These are phyloP conservation scores for Lichina pygmaea DNA, from an alignment of 495 filamentous ascomycete genomes.

Conservation along the genomic window DNA sequence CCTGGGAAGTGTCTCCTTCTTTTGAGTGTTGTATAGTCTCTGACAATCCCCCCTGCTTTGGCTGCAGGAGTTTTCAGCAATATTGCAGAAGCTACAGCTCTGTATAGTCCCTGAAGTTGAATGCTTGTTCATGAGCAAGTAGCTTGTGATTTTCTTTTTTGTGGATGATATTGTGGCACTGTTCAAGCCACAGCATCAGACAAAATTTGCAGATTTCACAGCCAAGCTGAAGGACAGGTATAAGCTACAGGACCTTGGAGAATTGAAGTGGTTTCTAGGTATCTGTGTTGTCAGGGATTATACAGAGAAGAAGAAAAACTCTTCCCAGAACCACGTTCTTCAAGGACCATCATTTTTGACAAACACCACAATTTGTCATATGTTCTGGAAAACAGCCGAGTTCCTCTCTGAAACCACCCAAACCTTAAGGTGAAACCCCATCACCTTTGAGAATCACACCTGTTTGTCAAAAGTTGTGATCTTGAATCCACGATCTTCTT, in stretches of 20 bases:
- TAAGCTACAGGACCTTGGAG: not conserved
- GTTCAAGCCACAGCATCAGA: not conserved
- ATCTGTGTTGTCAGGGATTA: not conserved
- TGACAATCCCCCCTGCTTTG: conserved; percentile 6
- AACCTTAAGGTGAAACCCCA: too few relatives aligned
- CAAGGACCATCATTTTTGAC: too few relatives aligned
- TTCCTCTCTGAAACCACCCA: too few relatives aligned
- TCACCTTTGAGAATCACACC: too few relatives aligned
- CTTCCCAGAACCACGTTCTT: too few relatives aligned
- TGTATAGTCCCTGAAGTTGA: conserved; percentile 4
- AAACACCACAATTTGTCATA: too few relatives aligned
- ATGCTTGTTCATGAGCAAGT: conserved; percentile 5
- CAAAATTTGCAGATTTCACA: not conserved
- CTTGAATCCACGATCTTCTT: too few relatives aligned
- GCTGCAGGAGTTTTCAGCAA: conserved; percentile 6
- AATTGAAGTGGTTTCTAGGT: not conserved
- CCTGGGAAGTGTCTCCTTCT: not conserved
- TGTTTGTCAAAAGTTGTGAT: too few relatives aligned
- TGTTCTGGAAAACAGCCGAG: too few relatives aligned
- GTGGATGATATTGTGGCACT: conserved; percentile 6
- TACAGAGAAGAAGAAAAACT: too few relatives aligned
- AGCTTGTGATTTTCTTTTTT: conserved; percentile 4
- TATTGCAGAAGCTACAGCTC: conserved; percentile 6
- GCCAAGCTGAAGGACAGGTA: not conserved
- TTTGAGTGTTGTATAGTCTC: conserved; percentile 1